Conservation (phyloP, 257 asterid genomes). For the Solanum tacnaense region DNA sequence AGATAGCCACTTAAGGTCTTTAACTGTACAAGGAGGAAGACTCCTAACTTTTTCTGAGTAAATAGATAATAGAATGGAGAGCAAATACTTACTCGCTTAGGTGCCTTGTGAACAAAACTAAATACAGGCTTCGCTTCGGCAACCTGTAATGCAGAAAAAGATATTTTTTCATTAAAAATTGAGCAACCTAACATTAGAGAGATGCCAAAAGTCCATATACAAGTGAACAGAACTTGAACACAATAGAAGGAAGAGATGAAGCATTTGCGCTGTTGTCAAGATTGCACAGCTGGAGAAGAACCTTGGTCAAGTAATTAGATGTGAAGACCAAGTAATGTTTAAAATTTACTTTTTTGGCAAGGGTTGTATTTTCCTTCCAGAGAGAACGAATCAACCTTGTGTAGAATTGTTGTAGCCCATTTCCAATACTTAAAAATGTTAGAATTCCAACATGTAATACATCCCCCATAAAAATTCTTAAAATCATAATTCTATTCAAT, state of each 20-base stretch:
- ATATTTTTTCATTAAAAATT: neutral
- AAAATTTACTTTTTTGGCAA: neutral
- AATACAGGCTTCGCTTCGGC: constrained; percentile 45
- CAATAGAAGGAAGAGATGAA: neutral
- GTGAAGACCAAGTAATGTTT: neutral
- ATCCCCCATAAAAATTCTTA: neutral
- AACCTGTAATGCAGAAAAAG: constrained; percentile 37
- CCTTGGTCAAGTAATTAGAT: neutral
- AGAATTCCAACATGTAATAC: neutral
- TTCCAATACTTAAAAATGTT: neutral
- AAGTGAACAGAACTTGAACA: neutral
- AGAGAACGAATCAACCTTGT: neutral
- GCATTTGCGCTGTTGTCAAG: neutral
- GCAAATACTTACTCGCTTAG: constrained; percentile 51
- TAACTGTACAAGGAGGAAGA: neutral
- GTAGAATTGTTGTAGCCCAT: neutral
- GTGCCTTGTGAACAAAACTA: constrained; percentile 61
- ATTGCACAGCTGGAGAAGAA: neutral
- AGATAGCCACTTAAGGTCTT: neutral
- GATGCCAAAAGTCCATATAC: neutral
- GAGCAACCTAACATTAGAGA: neutral
- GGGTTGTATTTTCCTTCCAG: neutral
- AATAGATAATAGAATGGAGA: neutral
- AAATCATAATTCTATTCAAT: neutral
- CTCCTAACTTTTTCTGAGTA: neutral